These are phyloP conservation scores for Erodium texanum DNA, from an alignment of 441 rosid genomes.

Conservation along the genomic window DNA sequence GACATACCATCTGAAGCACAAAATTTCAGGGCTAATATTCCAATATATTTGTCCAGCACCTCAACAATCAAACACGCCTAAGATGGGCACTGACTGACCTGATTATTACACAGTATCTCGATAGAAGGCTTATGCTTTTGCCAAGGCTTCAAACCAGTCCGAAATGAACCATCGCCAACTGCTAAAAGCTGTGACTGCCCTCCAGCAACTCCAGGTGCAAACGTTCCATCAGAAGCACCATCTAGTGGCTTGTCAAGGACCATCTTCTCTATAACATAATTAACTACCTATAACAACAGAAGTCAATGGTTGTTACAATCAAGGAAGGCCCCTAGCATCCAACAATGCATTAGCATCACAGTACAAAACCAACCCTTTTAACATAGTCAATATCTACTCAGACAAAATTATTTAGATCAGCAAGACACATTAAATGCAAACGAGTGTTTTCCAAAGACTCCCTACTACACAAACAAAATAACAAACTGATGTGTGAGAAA, in stretches of 20 bases:
- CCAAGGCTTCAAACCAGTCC: conserved; percentile 71
- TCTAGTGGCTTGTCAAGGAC: conserved; percentile 82
- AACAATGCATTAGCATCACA: not conserved
- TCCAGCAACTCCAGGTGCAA: conserved; percentile 49
- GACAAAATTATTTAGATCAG: not conserved
- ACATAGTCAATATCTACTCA: not conserved
- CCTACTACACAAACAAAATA: not conserved
- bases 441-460: not conserved
- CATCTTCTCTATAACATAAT: conserved; percentile 95
- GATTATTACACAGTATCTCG: conserved; percentile 95
- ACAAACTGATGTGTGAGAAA: not conserved
- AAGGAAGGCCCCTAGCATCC: not conserved
- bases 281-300: conserved; percentile 63
- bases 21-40: not conserved
- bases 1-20: not conserved
- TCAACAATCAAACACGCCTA: conserved; percentile 2
- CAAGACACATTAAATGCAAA: not conserved
- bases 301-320: conserved; percentile 6
- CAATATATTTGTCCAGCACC: not conserved
- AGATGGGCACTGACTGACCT: conserved; percentile 44
- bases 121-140: conserved; percentile 80
- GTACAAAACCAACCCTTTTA: not conserved
- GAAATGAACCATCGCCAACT: conserved; percentile 58
- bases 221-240: conserved; percentile 50
- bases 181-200: conserved; percentile 58